These are phyloP conservation scores for Ustilago bromivora DNA, from an alignment of 1,284 basidiomycete genomes.

Conservation along the genomic window DNA sequence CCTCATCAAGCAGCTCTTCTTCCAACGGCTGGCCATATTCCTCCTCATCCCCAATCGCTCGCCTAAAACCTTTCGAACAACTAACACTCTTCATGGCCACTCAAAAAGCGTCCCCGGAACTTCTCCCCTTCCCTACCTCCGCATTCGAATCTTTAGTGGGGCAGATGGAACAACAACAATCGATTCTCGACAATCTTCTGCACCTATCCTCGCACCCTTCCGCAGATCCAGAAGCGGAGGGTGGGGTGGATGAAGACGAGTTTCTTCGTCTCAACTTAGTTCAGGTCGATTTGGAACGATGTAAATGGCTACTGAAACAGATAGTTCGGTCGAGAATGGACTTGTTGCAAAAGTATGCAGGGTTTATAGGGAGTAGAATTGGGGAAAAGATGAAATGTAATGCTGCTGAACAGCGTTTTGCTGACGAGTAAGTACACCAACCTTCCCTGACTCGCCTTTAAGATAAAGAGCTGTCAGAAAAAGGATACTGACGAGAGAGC, in stretches of 20 bases:
- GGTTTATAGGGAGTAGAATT: slow-evolving; percentile 26
- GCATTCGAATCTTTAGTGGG: slow-evolving; percentile 30
- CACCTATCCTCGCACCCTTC: slow-evolving; percentile 9
- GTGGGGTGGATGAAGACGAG: slow-evolving; percentile 59
- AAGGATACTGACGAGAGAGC: slow-evolving; percentile 1
- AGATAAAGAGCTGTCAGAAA: neutral
- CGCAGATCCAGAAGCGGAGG: slow-evolving; percentile 3
- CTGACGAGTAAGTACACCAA: slow-evolving; percentile 33
- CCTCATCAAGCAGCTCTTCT: neutral
- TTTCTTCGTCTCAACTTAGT: slow-evolving; percentile 65
- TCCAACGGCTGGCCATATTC: slow-evolving; percentile 33
- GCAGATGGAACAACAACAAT: slow-evolving; percentile 60
- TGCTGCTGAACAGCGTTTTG: slow-evolving; percentile 52
- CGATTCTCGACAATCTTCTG: slow-evolving; percentile 55
- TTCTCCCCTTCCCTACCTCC: slow-evolving; percentile 39
- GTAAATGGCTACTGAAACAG: slow-evolving; percentile 62
- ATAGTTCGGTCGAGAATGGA: slow-evolving; percentile 56
- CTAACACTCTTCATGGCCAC: slow-evolving; percentile 29
- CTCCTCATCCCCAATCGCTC: slow-evolving; percentile 5
- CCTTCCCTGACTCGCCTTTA: neutral
- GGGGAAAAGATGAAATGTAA: slow-evolving; percentile 46
- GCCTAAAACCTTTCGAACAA: slow-evolving; percentile 29
- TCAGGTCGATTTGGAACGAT: slow-evolving; percentile 65
- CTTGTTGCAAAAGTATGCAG: slow-evolving; percentile 56
- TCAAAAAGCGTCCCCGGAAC: slow-evolving; percentile 39